Conservation (phyloP, 2,329 filamentous ascomycete genomes). For the Pyrenophora tritici-repentis region DNA sequence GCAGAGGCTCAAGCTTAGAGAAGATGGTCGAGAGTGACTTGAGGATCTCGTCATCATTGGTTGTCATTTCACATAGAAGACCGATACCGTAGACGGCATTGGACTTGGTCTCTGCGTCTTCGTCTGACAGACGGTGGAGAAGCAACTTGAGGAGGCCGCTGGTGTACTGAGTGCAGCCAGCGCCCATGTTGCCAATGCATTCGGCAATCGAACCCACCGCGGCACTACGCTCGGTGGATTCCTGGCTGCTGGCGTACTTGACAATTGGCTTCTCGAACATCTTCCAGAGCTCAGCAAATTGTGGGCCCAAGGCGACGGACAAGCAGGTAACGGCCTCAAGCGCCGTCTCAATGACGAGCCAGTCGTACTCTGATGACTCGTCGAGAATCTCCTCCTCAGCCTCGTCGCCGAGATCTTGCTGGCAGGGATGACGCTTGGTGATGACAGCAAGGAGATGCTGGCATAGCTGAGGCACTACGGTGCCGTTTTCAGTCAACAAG, state of each 20-base stretch:
- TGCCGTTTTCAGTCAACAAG: slow-evolving; percentile 68
- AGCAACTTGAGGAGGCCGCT: slow-evolving; percentile 76
- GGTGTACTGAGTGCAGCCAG: slow-evolving; percentile 81
- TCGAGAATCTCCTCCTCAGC: slow-evolving; percentile 68
- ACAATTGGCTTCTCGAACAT: slow-evolving; percentile 91
- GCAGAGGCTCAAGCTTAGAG: slow-evolving; percentile 81
- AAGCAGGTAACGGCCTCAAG: slow-evolving; percentile 88
- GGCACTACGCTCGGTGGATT: slow-evolving; percentile 84
- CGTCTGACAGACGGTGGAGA: slow-evolving; percentile 83
- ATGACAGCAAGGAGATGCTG: slow-evolving; percentile 78
- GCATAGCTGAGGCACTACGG: slow-evolving; percentile 74
- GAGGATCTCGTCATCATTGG: slow-evolving; percentile 72
- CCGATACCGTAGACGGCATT: slow-evolving; percentile 93
- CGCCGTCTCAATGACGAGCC: slow-evolving; percentile 93
- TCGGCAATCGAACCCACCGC: slow-evolving; percentile 92
- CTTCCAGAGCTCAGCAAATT: slow-evolving; percentile 90
- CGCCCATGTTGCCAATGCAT: slow-evolving; percentile 82
- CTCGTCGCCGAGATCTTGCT: slow-evolving; percentile 84
- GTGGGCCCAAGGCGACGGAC: slow-evolving; percentile 76
- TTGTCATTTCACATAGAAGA: slow-evolving; percentile 80
- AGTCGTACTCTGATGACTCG: slow-evolving; percentile 94
- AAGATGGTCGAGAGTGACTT: slow-evolving; percentile 79
- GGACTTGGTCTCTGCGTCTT: slow-evolving; percentile 89
- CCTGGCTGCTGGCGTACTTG: slow-evolving; percentile 83
- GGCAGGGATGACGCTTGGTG: slow-evolving; percentile 88